Base-by-base conservation (phyloP, 1,139 yeast species). In the Geotrichum cucujoidarum region DNA sequence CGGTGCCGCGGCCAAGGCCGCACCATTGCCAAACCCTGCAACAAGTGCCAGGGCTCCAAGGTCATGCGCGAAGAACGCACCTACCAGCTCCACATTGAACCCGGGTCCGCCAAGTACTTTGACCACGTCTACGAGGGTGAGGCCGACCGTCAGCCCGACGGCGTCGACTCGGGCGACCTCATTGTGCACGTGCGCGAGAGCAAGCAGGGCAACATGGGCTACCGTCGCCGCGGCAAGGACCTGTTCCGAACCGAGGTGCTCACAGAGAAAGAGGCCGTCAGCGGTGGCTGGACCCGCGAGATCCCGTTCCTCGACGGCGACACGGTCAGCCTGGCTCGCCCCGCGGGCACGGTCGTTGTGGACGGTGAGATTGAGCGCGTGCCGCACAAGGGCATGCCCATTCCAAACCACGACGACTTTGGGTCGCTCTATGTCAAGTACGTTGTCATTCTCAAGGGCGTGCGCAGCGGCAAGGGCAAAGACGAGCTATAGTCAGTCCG, bases 351-450 rank as follows among this genome's bases (percentile, higher is more conserved):
- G 39, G 61, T 73, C 13, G 80, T 85, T 1, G 56, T 69, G 41
- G 71, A 81, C 60, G 94, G 94, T 2, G 85, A 87, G 57, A 71
- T 85, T 10, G 95, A 92, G 63, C 64, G 73, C 3, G 56, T 90
- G 30, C 68, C 71, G 53, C 89, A 85, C 13, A 81, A 77, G 60
- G 98, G 98, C 30, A 88, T 92, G 97, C 97, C 97, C 1, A 55
- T 72, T 13, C 55, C 59, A 13, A 74, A 72, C 38, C 73, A 71
- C 18, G 81, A 74, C 52, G 54, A 54, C 37, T 77, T 65, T 63
- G 98, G 97, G 30, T 87, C 88, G 63, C 72, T 90, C 61, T 85
- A 70, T 62, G 72, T 92, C 44, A 83, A 81, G 55, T 87, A 85
- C 64, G 74, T 70, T 49, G 80, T 87, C 1, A 65, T 85, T 33